Conservation (phyloP, 257 asterid genomes). For the Perilla frutescens region DNA sequence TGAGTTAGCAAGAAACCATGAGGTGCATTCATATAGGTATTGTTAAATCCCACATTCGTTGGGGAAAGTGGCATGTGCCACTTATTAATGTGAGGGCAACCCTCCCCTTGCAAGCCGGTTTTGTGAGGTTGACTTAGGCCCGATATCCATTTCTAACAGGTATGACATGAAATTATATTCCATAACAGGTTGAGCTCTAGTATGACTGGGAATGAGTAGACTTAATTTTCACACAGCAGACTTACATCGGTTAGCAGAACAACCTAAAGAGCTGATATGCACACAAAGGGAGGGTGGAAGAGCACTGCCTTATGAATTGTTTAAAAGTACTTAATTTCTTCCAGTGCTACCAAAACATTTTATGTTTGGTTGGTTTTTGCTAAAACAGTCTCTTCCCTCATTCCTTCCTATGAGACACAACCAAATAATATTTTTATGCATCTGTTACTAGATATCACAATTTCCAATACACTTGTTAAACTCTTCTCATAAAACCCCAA, state of each 20-base stretch:
- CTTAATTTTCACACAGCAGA: not conserved
- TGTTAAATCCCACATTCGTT: no score
- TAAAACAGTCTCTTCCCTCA: not conserved
- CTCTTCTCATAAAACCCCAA: not conserved
- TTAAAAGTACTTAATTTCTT: constrained; percentile 1
- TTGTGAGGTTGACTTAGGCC: no score
- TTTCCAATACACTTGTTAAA: not conserved
- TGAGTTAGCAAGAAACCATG: constrained; percentile 7
- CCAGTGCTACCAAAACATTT: not conserved
- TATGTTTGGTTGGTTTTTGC: not conserved
- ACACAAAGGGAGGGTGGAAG: not conserved
- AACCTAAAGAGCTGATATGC: not conserved
- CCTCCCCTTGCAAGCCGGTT: no score
- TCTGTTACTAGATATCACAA: not conserved
- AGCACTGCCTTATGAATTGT: not conserved
- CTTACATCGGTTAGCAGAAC: not conserved
- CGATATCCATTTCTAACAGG: no score
- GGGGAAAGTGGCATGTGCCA: not conserved
- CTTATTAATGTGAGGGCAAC: no score
- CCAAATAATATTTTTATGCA: not conserved
- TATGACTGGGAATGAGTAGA: not conserved
- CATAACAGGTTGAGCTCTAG: not conserved
- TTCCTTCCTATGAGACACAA: not conserved
- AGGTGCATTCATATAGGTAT: not conserved
- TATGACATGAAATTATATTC: not conserved